Evolutionary conservation across 129 eudicot genomes (phyloP).

Genomic region (Arctium minus): DNA sequence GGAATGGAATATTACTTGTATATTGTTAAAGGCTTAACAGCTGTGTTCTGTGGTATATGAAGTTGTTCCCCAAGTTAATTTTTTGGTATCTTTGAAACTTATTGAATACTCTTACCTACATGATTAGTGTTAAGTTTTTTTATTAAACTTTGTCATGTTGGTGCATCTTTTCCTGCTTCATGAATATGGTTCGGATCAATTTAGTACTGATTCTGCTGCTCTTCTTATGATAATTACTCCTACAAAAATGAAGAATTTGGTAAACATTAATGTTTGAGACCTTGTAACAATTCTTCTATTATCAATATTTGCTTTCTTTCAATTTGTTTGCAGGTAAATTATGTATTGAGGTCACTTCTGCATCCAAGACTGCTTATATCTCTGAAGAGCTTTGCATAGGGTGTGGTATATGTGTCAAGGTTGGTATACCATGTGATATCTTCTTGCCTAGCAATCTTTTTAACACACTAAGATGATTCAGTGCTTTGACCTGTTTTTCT

Average conservation of each 20-base stretch:
- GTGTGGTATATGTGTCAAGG: conserved; percentile 98
- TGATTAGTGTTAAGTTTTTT: neutral
- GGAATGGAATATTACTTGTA: neutral
- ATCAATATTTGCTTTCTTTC: neutral
- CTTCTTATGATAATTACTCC: neutral
- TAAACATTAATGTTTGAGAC: neutral
- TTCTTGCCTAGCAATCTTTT: neutral
- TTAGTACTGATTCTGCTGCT: neutral
- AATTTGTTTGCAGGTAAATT: conserved; percentile 58
- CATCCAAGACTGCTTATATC: conserved; percentile 74
- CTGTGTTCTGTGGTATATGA: neutral
- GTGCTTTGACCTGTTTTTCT: conserved; percentile 6
- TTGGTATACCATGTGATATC: conserved; percentile 23
- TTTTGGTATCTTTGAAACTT: neutral
- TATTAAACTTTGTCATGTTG: neutral
- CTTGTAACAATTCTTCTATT: neutral
- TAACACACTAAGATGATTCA: neutral
- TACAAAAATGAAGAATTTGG: neutral
- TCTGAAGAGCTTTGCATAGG: conserved; percentile 97
- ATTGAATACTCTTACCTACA: neutral
- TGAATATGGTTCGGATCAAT: neutral
- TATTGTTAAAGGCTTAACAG: neutral
- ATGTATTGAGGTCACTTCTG: conserved; percentile 83
- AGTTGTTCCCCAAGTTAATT: neutral
- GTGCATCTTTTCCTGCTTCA: neutral